These are phyloP conservation scores for Penicillium roqueforti DNA, from an alignment of 495 filamentous ascomycete genomes.

Conservation along the genomic window DNA sequence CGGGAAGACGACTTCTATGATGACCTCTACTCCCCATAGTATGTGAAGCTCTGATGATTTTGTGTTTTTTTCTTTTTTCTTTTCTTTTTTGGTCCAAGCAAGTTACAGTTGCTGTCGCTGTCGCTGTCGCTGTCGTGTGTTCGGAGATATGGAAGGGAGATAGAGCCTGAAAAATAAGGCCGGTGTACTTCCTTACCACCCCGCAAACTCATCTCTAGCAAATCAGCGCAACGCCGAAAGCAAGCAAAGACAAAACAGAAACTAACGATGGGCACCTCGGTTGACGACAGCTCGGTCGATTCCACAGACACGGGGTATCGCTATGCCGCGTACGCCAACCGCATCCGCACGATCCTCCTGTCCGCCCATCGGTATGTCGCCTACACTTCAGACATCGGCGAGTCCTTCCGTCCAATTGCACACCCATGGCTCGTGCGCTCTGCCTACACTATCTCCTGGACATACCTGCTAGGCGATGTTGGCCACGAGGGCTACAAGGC, in stretches of 20 bases:
- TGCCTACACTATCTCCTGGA: slow-evolving; percentile 91
- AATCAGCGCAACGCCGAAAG: slow-evolving; percentile 4
- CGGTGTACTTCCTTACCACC: slow-evolving; percentile 4
- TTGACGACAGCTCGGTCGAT: slow-evolving; percentile 58
- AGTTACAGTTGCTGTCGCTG: slow-evolving; percentile 1
- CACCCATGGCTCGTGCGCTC: slow-evolving; percentile 74
- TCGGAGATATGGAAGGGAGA: neutral
- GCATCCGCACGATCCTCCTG: slow-evolving; percentile 82
- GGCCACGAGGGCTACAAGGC: slow-evolving; percentile 93
- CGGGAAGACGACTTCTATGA: slow-evolving; percentile 75
- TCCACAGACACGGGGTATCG: slow-evolving; percentile 80
- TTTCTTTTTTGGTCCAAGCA: neutral
- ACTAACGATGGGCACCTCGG: slow-evolving; percentile 19
- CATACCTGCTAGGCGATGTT: slow-evolving; percentile 87
- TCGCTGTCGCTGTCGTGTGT: slow-evolving; percentile 5
- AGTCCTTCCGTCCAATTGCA: slow-evolving; percentile 91
- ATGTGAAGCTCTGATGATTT: slow-evolving; percentile 36
- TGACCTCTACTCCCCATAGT: slow-evolving; percentile 75
- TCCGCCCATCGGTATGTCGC: slow-evolving; percentile 94
- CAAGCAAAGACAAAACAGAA: neutral
- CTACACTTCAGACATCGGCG: slow-evolving; percentile 95
- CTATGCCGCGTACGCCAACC: slow-evolving; percentile 88
- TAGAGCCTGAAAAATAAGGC: neutral
- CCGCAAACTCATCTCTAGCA: neutral
- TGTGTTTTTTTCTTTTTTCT: no score